A percentile compares a stretch with the other conserved stretches of the same genome.
Evolutionary conservation across 192 early-diverging fungal species (phyloP).

Genomic region (Chytriomyces confervae): DNA sequence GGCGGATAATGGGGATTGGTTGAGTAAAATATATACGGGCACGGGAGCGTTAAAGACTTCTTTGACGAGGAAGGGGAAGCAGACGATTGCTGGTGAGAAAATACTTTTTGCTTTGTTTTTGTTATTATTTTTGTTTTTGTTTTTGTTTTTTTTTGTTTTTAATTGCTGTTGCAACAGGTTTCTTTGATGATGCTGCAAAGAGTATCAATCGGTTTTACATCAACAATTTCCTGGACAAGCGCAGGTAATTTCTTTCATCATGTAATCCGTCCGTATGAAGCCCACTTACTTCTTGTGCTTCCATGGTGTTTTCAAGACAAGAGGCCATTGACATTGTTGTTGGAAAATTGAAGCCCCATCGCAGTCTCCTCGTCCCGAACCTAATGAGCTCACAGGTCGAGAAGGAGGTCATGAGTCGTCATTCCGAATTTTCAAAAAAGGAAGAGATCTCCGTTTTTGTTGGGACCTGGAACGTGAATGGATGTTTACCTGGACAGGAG

Average conservation of each 20-base stretch:
- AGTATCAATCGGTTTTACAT: constrained; percentile 92
- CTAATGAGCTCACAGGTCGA: constrained; percentile 46
- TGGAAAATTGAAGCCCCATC: constrained; percentile 51
- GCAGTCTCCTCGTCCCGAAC: constrained; percentile 46
- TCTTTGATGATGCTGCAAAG: constrained; percentile 91
- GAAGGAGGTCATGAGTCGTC: constrained; percentile 33
- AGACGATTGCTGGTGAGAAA: constrained; percentile 70
- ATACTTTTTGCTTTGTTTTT: no score
- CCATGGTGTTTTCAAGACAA: constrained; percentile 62
- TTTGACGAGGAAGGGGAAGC: constrained; percentile 88
- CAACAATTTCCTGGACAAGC: constrained; percentile 95
- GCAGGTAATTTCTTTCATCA: constrained; percentile 35
- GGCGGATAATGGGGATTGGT: constrained; percentile 86
- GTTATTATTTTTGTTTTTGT: not conserved
- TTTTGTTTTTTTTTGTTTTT: not conserved
- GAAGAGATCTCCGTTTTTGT: constrained; percentile 73
- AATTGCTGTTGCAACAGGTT: constrained; percentile 49
- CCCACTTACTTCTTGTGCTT: not conserved
- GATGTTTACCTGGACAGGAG: constrained; percentile 58
- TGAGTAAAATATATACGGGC: constrained; percentile 94
- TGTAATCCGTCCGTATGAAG: not conserved
- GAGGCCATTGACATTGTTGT: constrained; percentile 89
- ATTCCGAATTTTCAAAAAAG: constrained; percentile 63
- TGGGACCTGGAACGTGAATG: constrained; percentile 94
- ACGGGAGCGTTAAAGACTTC: constrained; percentile 94